Evolutionary conservation across 2,329 filamentous ascomycete genomes (phyloP).

Genomic region (Graphium sp.): DNA sequence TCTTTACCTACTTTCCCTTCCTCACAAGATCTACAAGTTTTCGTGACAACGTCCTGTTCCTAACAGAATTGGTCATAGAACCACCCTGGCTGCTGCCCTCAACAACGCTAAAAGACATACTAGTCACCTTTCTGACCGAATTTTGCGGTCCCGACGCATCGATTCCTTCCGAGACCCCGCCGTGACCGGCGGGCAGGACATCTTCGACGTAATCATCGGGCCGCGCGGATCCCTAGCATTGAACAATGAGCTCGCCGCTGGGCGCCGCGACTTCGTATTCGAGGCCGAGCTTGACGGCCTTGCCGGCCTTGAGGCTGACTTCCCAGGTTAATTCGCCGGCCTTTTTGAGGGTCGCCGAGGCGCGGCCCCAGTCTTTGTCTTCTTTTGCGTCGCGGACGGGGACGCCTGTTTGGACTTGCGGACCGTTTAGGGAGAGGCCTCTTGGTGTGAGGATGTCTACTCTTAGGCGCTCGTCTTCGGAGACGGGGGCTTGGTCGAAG

Average conservation of each 20-base stretch:
- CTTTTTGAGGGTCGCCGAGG: slow-evolving; percentile 34
- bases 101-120: no score
- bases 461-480: slow-evolving; percentile 38
- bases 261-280: slow-evolving; percentile 47
- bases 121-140: no score
- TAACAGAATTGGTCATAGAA: no score
- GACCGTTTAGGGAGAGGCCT: slow-evolving; percentile 23
- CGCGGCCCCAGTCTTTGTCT: slow-evolving; percentile 33
- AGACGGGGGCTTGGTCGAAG: slow-evolving; percentile 44
- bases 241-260: slow-evolving; percentile 22
- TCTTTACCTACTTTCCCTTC: no score
- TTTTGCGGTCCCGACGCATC: no score
- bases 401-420: slow-evolving; percentile 17
- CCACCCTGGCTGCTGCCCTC: no score
- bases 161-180: no score
- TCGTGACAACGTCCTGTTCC: no score
- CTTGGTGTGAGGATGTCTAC: slow-evolving; percentile 31
- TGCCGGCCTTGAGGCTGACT: slow-evolving; percentile 38
- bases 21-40: no score
- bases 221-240: slow-evolving; percentile 7
- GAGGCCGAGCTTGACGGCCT: slow-evolving; percentile 36
- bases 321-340: slow-evolving; percentile 42
- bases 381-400: slow-evolving; percentile 12
- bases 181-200: no score
- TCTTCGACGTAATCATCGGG: no score